phyloP scores from a whole-genome alignment of 768 basidiomycete species.

The Boletus rex-veris region DNA sequence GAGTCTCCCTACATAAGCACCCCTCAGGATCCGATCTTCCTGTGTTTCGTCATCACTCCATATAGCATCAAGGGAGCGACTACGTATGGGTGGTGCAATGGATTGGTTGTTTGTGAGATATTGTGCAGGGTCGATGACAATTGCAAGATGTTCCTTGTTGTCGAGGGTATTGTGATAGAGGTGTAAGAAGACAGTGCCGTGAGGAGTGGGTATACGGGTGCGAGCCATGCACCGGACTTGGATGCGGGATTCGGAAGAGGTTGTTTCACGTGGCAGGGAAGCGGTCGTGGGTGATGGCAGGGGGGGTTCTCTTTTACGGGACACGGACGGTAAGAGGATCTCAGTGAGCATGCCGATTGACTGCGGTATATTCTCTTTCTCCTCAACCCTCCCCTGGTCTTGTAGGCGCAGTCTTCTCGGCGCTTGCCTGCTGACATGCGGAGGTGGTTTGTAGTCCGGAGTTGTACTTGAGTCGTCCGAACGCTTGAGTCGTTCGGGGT shows the following conservation, averaged over 20 bases:
- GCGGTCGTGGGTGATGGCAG: constrained; percentile 28
- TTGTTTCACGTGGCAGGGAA: neutral
- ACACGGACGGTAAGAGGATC: constrained; percentile 30
- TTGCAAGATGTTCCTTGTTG: constrained; percentile 91
- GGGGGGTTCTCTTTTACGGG: constrained; percentile 39
- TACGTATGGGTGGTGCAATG: constrained; percentile 65
- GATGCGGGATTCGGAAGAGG: constrained; percentile 24
- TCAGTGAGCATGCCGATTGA: constrained; percentile 22
- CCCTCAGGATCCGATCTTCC: constrained; percentile 88
- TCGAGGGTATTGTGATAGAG: constrained; percentile 93
- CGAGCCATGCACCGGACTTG: constrained; percentile 93
- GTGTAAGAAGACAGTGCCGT: constrained; percentile 90
- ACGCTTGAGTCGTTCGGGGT: constrained; percentile 50
- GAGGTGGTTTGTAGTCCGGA: constrained; percentile 43
- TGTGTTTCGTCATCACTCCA: constrained; percentile 88
- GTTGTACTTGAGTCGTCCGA: constrained; percentile 38
- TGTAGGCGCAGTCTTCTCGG: constrained; percentile 62
- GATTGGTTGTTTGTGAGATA: constrained; percentile 45
- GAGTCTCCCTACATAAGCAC: constrained; percentile 88
- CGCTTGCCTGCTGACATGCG: constrained; percentile 73
- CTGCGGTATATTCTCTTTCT: constrained; percentile 52
- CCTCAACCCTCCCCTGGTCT: constrained; percentile 17
- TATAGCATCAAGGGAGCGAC: constrained; percentile 71
- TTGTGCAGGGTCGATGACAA: constrained; percentile 91
- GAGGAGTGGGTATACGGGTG: constrained; percentile 94